Evolutionary conservation across 2,329 filamentous ascomycete genomes (phyloP).

Genomic region (Pseudocercospora fuligena): DNA sequence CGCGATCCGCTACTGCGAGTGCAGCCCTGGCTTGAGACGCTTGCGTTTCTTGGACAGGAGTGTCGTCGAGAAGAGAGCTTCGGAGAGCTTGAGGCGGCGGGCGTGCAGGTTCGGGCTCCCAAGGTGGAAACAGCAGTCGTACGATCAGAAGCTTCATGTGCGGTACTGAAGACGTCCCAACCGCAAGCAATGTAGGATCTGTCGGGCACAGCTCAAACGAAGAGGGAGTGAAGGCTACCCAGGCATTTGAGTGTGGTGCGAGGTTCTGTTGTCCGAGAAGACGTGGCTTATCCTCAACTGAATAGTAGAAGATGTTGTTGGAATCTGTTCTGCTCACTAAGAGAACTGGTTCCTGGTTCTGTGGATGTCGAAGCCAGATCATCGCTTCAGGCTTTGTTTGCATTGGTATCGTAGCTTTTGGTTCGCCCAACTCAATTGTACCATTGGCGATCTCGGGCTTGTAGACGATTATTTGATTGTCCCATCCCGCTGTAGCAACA

Average conservation of each 20-base stretch:
- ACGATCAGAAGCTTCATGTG: slow-evolving; percentile 67
- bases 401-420: slow-evolving; percentile 49
- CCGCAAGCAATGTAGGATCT: slow-evolving; percentile 60
- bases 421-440: slow-evolving; percentile 42
- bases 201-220: slow-evolving; percentile 61
- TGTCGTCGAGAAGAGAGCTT: slow-evolving; percentile 34
- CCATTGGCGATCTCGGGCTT: slow-evolving; percentile 13
- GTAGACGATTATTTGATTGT: slow-evolving; percentile 62
- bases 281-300: slow-evolving; percentile 40
- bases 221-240: slow-evolving; percentile 66
- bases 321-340: slow-evolving; percentile 63
- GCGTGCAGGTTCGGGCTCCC: slow-evolving; percentile 24
- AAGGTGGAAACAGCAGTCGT: slow-evolving; percentile 58
- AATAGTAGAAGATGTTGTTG: slow-evolving; percentile 63
- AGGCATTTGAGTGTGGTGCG: slow-evolving; percentile 66
- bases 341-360: slow-evolving; percentile 54
- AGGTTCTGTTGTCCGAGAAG: slow-evolving; percentile 64
- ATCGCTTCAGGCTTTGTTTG: slow-evolving; percentile 63
- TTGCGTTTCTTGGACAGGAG: slow-evolving; percentile 45
- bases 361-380: slow-evolving; percentile 57
- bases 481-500: slow-evolving; percentile 66
- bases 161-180: slow-evolving; percentile 65
- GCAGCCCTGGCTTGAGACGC: slow-evolving; percentile 58
- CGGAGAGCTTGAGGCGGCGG: slow-evolving; percentile 21
- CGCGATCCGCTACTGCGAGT: slow-evolving; percentile 58